These are phyloP conservation scores for Euphrasia confusa DNA, from an alignment of 257 asterid species.

Conservation along the genomic window DNA sequence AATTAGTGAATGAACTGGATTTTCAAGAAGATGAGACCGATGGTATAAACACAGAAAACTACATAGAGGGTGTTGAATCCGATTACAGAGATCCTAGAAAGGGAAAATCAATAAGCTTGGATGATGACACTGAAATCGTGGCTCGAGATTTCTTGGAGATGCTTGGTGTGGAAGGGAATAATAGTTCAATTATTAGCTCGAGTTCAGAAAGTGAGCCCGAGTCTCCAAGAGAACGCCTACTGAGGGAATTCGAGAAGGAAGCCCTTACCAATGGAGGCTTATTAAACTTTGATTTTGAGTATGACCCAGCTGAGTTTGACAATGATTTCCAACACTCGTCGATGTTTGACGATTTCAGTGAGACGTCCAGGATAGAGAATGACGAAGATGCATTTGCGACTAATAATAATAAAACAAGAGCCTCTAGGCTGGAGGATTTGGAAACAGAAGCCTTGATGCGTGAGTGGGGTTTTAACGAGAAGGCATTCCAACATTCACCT, in stretches of 20 bases:
- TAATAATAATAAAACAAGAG: constrained; percentile 36
- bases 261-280: constrained; percentile 63
- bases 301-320: constrained; percentile 29
- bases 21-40: constrained; percentile 49
- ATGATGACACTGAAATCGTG: constrained; percentile 51
- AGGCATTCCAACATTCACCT: constrained; percentile 64
- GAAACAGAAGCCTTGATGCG: constrained; percentile 88
- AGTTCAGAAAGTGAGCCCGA: constrained; percentile 91
- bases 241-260: constrained; percentile 87
- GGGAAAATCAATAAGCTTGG: constrained; percentile 55
- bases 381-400: constrained; percentile 27
- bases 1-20: constrained; percentile 45
- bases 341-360: constrained; percentile 27
- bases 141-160: constrained; percentile 80
- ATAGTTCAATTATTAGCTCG: constrained; percentile 60
- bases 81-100: constrained; percentile 29
- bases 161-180: constrained; percentile 64
- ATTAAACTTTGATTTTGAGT: constrained; percentile 51
- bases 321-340: constrained; percentile 30
- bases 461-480: constrained; percentile 75
- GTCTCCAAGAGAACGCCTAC: constrained; percentile 81
- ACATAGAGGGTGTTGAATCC: constrained; percentile 32
- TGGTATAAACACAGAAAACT: constrained; percentile 30
- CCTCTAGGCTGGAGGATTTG: constrained; percentile 65
- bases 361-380: constrained; percentile 35